Evolutionary conservation across 2,329 filamentous ascomycete species (phyloP).

Genomic region (Fusarium liriodendri): DNA sequence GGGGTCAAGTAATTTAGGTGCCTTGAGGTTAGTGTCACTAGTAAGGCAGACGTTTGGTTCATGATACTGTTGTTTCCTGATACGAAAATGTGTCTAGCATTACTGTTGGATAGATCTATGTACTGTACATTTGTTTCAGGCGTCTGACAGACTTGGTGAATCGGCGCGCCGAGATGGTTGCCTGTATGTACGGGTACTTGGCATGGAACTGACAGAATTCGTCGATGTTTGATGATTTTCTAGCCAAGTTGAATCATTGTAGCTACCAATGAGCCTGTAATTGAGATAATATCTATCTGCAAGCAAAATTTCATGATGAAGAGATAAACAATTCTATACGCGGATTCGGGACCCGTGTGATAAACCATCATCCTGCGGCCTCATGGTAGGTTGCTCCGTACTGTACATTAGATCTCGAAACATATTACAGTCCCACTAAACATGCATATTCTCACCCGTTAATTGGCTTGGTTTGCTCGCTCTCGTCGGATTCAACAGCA

Average conservation of each 20-base stretch:
- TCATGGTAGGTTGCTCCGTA: not conserved
- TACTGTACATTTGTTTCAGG: not conserved
- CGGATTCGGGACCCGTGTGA: not conserved
- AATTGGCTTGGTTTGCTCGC: not conserved
- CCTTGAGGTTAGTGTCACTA: not conserved
- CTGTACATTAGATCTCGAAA: not conserved
- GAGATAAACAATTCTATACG: not conserved
- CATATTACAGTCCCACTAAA: not conserved
- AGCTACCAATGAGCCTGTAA: not conserved
- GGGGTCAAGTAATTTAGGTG: not conserved
- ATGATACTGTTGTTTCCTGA: not conserved
- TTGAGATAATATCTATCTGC: not conserved
- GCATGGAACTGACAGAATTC: not conserved
- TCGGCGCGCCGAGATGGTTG: not conserved
- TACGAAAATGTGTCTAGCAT: not conserved
- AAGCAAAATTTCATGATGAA: not conserved
- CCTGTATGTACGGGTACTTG: not conserved
- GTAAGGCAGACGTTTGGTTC: not conserved
- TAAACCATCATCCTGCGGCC: not conserved
- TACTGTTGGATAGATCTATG: not conserved
- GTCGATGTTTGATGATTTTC: not conserved
- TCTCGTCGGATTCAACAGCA: slow-evolving; percentile 20
- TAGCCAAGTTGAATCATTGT: not conserved
- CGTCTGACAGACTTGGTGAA: not conserved
- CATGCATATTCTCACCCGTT: not conserved